Evolutionary conservation across 805 yeast genomes (phyloP), one percentile per base, ranked within the genome.

Genomic region (Wickerhamomyces silvicola): DNA sequence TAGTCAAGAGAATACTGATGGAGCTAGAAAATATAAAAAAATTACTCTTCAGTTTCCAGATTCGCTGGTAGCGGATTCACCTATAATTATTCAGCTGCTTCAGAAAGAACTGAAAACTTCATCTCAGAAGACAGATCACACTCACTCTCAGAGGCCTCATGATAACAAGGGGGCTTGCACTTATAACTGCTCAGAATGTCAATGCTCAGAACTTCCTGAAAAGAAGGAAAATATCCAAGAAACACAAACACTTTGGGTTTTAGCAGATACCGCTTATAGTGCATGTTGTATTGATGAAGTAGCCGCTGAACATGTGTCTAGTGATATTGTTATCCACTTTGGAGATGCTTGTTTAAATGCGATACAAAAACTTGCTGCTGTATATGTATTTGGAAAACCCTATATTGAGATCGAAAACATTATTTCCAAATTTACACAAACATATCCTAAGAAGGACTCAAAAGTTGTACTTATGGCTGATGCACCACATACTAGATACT

Each of bases 221-320:
- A 11, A 19, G 13, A 22, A 17, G 7, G 9, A 19, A 9, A 11
- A 31, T 22, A 35, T n/a, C n/a, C n/a, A 30, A 8, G 17, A 31
- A 6, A 24, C 33, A 7, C 64, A 66, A 42, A 60, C 69, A 30
- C 68, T 81, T 9, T 90, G 90, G 83, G 73, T 90, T 12, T 60
- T 92, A 22, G 98, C 97, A 0, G 98, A 92, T 51, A 90, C 98
- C 0, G 86, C 97, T 0, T 92, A 92, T 50, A 84, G 95, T 18
- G 68, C 95, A 1, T 92, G 98, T 57, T 92, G 98, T 59, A 81
- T 90, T 9, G 98, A 92, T 56, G 97, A 88, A 50, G 94, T 90
- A 18, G 97, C 98, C 0, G 94, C 96, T 1, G 88, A 83, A 50
- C 98, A 92, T 56, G 94, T 90, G 11, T 52, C 63, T 6, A 87